These are phyloP conservation scores for Podaxis carcinomalis DNA, from an alignment of 768 basidiomycete species.

Conservation along the genomic window DNA sequence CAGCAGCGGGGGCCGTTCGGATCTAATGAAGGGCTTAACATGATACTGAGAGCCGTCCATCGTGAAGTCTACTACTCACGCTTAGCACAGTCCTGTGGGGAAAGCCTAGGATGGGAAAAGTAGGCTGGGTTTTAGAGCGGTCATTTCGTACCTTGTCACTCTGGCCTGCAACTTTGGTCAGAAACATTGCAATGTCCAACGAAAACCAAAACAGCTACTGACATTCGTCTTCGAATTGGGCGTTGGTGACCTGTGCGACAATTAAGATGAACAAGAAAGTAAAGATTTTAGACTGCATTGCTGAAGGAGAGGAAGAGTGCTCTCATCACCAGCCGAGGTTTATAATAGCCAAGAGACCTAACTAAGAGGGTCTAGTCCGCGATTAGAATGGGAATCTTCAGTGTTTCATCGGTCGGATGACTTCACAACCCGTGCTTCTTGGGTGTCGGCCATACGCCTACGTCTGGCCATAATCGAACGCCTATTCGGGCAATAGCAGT, in stretches of 20 bases:
- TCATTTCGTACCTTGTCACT: neutral
- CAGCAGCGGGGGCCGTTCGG: slow-evolving; percentile 1
- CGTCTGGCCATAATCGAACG: neutral
- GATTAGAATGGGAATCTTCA: too few species aligned
- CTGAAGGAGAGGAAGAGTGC: neutral
- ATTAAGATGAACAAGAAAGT: neutral
- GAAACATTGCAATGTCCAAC: too few species aligned
- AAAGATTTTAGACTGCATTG: neutral
- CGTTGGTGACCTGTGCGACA: neutral
- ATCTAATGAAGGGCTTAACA: neutral
- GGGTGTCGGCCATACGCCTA: too few species aligned
- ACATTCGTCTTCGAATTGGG: slow-evolving; percentile 2
- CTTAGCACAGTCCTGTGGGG: neutral
- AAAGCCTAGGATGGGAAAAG: neutral
- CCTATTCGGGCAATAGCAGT: neutral
- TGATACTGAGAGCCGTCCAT: too few species aligned
- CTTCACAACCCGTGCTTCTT: too few species aligned
- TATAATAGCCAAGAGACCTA: too few species aligned
- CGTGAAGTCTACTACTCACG: neutral
- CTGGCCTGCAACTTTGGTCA: neutral
- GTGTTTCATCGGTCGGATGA: too few species aligned
- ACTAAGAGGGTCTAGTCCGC: too few species aligned
- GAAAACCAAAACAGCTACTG: neutral
- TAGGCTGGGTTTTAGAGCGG: neutral
- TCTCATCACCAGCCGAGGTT: too few species aligned